Percentiles rank a stretch among this genome's conserved stretches.
Conservation (phyloP, 1,284 basidiomycete genomes). For the Lentinus polychrous region DNA sequence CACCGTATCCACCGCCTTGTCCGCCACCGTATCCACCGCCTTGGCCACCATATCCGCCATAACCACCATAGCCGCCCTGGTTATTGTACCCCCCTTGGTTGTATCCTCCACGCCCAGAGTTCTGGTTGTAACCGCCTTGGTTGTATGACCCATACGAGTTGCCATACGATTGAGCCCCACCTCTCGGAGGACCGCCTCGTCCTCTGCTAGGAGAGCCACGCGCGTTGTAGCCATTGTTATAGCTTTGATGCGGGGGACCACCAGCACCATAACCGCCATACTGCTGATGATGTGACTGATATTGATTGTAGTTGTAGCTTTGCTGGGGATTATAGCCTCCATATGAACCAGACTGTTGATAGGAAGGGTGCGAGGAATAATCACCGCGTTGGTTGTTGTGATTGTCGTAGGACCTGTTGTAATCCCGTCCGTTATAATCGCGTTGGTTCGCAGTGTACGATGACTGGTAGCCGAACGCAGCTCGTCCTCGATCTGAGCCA, state of each 20-base stretch:
- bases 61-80: slow-evolving; percentile 11
- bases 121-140: slow-evolving; percentile 3
- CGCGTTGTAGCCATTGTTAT: slow-evolving; percentile 4
- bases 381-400: slow-evolving; percentile 12
- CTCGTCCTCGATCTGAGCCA: slow-evolving; percentile 7
- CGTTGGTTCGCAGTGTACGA: slow-evolving; percentile 12
- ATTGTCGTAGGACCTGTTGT: slow-evolving; percentile 13
- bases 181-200: slow-evolving; percentile 6
- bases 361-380: slow-evolving; percentile 5
- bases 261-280: slow-evolving; percentile 5
- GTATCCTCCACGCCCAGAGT: background rate
- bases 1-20: slow-evolving; percentile 15
- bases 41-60: slow-evolving; percentile 7
- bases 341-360: slow-evolving; percentile 13
- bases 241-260: background rate
- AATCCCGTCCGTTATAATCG: slow-evolving; percentile 14
- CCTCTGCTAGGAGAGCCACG: slow-evolving; percentile 4
- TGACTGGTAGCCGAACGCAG: slow-evolving; percentile 8
- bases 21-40: slow-evolving; percentile 4
- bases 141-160: slow-evolving; percentile 4
- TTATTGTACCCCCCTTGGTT: slow-evolving; percentile 9
- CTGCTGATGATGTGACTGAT: slow-evolving; percentile 5
- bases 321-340: slow-evolving; percentile 2
- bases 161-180: slow-evolving; percentile 4
- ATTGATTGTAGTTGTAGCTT: slow-evolving; percentile 8